Conservation (phyloP, 164 flowering plant species). For the Chimonanthus salicifolius region DNA sequence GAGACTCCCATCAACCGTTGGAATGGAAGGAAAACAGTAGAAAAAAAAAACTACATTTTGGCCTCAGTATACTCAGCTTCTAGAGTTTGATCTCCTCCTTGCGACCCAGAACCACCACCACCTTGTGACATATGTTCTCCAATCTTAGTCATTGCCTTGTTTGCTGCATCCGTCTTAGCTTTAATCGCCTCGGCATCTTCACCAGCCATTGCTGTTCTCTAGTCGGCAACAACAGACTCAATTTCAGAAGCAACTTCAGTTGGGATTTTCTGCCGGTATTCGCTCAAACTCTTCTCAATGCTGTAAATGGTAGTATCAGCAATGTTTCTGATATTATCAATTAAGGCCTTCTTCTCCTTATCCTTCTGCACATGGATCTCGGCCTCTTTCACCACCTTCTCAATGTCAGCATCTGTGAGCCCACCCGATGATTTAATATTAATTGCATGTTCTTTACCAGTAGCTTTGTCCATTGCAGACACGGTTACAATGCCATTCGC, state of each 20-base stretch:
- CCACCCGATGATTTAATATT: conserved; percentile 32
- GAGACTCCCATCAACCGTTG: too few relatives aligned
- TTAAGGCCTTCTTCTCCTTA: conserved; percentile 23
- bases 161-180: conserved; percentile 26
- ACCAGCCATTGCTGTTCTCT: conserved; percentile 21
- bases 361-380: conserved; percentile 29
- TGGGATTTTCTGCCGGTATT: conserved; percentile 26
- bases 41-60: conserved; percentile 11
- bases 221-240: conserved; percentile 21
- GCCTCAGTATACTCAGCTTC: conserved; percentile 23
- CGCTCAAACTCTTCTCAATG: conserved; percentile 25
- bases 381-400: conserved; percentile 15
- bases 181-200: conserved; percentile 25
- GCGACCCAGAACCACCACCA: conserved; percentile 4
- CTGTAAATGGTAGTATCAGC: conserved; percentile 30
- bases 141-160: conserved; percentile 28
- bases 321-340: conserved; percentile 20
- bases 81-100: conserved; percentile 18
- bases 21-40: too few relatives aligned
- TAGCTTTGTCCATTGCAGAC: conserved; percentile 22
- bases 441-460: conserved; percentile 10
- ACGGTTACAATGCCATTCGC: conserved; percentile 27
- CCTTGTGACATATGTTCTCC: conserved; percentile 27
- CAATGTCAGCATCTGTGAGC: background rate
- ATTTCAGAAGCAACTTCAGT: conserved; percentile 17